Base-by-base conservation (phyloP, 441 rosid species). In the Bruguiera hainesii region DNA sequence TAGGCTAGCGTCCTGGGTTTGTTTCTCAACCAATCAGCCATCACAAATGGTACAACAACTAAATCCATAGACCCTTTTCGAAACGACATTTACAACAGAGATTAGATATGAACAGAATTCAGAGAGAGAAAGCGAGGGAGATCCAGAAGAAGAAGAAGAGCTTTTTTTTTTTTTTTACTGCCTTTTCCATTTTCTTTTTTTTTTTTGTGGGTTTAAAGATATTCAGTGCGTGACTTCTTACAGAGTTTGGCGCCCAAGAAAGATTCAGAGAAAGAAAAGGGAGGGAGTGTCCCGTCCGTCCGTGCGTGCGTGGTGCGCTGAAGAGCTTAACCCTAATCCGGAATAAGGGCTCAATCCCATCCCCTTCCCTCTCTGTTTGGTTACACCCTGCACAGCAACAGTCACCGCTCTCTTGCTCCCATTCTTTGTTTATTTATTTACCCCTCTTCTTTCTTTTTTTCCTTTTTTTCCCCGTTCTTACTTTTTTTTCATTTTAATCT, bases 271-370 rank as follows among this genome's bases (percentile, higher is more conserved):
- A 48, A 49, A 56, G 59, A 56, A 53, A 61, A 21, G n/a, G 29
- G 1, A 7, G 26, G 57, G 15, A 11, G 16, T 2, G 46, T 10
- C 15, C 46, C 10, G 46, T 37, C 46, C 15, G 15, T 37, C 46
- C 1, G 18, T 29, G 50, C 18, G 31, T 39, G 68, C 20, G 78
- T 65, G 81, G 71, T 52, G 71, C 68, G 35, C 56, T 65, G 79
- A 73, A 75, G 80, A 70, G 74, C 59, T 68, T 78, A 84, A 78
- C 88, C 88, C 88, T 79, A 82, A 82, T 71, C 85, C 85, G 80
- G 87, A 81, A 78, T 80, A 82, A 70, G 82, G 60, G 18, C 56
- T 3, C 37, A 57, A 66, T 37, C 26, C n/a, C 57, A 55, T 15
- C 30, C 29, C 4, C 5, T 55, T 55, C 25, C 30, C 67, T 65